These are phyloP conservation scores for Parathielavia hyrcaniae DNA, from an alignment of 495 filamentous ascomycete species.

Conservation along the genomic window DNA sequence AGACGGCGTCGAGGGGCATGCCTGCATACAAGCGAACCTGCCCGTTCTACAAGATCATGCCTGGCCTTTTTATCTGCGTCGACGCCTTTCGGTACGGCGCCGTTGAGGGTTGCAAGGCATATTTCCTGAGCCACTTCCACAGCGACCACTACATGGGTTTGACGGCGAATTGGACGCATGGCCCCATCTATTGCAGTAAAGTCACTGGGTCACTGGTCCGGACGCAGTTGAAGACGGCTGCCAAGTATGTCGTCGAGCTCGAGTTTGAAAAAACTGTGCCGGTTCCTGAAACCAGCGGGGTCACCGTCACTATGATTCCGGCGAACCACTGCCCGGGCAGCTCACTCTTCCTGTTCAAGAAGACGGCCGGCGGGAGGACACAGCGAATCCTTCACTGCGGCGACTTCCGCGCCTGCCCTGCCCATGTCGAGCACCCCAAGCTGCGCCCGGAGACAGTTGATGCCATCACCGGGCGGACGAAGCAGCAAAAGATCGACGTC, in stretches of 20 bases:
- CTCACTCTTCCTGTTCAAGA: slow-evolving; percentile 89
- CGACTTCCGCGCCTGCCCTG: slow-evolving; percentile 85
- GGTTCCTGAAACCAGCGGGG: slow-evolving; percentile 71
- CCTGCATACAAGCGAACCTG: slow-evolving; percentile 84
- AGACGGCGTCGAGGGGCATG: slow-evolving; percentile 74
- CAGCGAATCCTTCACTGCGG: slow-evolving; percentile 90
- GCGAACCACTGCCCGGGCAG: slow-evolving; percentile 97
- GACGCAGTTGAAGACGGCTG: slow-evolving; percentile 76
- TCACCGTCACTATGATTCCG: slow-evolving; percentile 85
- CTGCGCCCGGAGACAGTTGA: slow-evolving; percentile 69
- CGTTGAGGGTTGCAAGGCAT: slow-evolving; percentile 84
- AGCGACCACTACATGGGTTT: slow-evolving; percentile 95
- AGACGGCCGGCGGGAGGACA: slow-evolving; percentile 52
- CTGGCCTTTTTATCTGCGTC: slow-evolving; percentile 83
- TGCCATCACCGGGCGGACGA: slow-evolving; percentile 57
- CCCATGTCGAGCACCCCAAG: slow-evolving; percentile 78
- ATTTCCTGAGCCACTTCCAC: slow-evolving; percentile 97
- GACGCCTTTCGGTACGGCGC: slow-evolving; percentile 96
- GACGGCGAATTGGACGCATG: slow-evolving; percentile 81
- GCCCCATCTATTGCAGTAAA: slow-evolving; percentile 92
- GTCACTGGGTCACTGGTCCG: slow-evolving; percentile 87
- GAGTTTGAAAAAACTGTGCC: slow-evolving; percentile 79
- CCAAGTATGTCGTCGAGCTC: slow-evolving; percentile 76
- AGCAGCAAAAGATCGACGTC: slow-evolving; percentile 81
- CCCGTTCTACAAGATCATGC: slow-evolving; percentile 97